phyloP scores from a whole-genome alignment of 768 basidiomycete species.

The Chalciporus sphaerocephalus region DNA sequence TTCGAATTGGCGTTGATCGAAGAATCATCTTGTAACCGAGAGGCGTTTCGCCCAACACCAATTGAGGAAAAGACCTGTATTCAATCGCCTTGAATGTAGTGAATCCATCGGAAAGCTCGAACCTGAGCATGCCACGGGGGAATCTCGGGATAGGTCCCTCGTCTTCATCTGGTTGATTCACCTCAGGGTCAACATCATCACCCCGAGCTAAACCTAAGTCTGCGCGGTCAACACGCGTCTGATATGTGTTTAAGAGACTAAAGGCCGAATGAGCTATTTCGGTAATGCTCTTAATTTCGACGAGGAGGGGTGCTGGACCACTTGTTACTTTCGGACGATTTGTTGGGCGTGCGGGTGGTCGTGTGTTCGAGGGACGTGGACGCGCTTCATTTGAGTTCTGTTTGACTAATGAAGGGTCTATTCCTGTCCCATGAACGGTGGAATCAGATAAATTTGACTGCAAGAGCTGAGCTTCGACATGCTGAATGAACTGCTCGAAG shows the following conservation, averaged over 20 bases:
- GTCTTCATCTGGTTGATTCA: constrained; percentile 45
- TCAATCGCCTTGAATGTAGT: constrained; percentile 72
- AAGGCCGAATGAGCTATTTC: constrained; percentile 87
- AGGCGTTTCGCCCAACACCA: constrained; percentile 71
- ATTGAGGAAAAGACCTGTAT: constrained; percentile 56
- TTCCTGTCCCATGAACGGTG: constrained; percentile 64
- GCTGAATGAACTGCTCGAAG: constrained; percentile 48
- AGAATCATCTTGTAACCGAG: constrained; percentile 83
- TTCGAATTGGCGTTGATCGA: constrained; percentile 60
- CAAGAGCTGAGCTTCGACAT: constrained; percentile 63
- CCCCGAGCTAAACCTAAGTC: constrained; percentile 40
- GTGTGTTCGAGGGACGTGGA: constrained; percentile 1
- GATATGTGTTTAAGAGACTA: constrained; percentile 63
- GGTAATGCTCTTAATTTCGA: constrained; percentile 73
- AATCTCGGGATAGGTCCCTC: constrained; percentile 80
- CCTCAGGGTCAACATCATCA: constrained; percentile 36
- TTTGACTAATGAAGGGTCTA: constrained; percentile 31
- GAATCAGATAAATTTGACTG: constrained; percentile 71
- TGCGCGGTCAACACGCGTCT: constrained; percentile 57
- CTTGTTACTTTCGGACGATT: constrained; percentile 20
- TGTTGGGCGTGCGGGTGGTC: constrained; percentile 1
- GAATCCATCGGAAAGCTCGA: constrained; percentile 77
- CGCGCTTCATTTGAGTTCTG: constrained; percentile 9
- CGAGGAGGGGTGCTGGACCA: constrained; percentile 52
- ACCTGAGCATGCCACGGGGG: constrained; percentile 70